phyloP scores from a whole-genome alignment of 108 stramenopile genomes.

The Discostella stelligeroides region DNA sequence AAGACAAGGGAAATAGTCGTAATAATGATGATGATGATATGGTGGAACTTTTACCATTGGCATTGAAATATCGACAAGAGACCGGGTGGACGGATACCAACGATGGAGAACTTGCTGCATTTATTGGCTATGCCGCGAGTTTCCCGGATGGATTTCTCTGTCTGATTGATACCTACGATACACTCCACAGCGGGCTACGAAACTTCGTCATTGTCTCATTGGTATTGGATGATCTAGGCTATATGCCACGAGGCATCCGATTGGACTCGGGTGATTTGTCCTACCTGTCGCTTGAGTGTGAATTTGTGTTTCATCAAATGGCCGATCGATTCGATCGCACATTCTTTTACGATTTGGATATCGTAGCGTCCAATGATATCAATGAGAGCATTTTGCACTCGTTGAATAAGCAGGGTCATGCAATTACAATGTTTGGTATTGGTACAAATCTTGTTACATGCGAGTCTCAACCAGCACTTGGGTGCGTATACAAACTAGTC shows the following conservation, averaged over 20 bases:
- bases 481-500: slow-evolving; percentile 97
- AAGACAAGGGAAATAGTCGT: slow-evolving; percentile 36
- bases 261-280: slow-evolving; percentile 96
- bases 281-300: slow-evolving; percentile 74
- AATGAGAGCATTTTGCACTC: slow-evolving; percentile 89
- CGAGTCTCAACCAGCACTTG: slow-evolving; percentile 98
- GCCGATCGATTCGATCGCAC: slow-evolving; percentile 39
- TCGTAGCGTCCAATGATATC: slow-evolving; percentile 97
- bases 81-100: slow-evolving; percentile 63
- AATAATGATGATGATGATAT: slow-evolving; percentile 28
- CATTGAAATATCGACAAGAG: slow-evolving; percentile 63
- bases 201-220: slow-evolving; percentile 94
- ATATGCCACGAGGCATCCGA: slow-evolving; percentile 89
- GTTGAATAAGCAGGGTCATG: slow-evolving; percentile 83
- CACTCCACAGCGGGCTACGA: slow-evolving; percentile 87
- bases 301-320: slow-evolving; percentile 57
- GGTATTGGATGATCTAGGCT: slow-evolving; percentile 90
- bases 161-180: slow-evolving; percentile 98
- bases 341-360: slow-evolving; percentile 75
- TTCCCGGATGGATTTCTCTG: slow-evolving; percentile 94
- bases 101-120: slow-evolving; percentile 96
- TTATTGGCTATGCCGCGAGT: slow-evolving; percentile 93
- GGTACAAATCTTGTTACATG: slow-evolving; percentile 99
- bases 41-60: slow-evolving; percentile 52
- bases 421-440: slow-evolving; percentile 97